Conservation (phyloP, 305 asterid species). For the Stenogyne calaminthoides region DNA sequence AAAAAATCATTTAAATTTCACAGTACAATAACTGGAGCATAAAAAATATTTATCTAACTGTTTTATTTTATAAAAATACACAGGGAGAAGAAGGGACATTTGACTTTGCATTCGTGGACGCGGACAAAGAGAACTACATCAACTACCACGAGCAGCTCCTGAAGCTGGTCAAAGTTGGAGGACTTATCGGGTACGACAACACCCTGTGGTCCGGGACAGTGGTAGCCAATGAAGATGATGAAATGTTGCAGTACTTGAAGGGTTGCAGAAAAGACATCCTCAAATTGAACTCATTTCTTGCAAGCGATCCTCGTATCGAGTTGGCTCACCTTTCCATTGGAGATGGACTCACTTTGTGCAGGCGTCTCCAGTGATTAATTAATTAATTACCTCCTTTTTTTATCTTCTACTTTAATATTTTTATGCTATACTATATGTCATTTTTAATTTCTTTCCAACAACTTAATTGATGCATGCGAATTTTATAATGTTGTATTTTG, state of each 20-base stretch:
- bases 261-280: constrained; percentile 29
- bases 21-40: no score
- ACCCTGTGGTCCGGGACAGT: constrained; percentile 62
- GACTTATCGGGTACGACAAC: constrained; percentile 61
- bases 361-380: constrained; percentile 37
- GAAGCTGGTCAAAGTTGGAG: constrained; percentile 54
- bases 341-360: constrained; percentile 66
- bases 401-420: neutral
- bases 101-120: constrained; percentile 66
- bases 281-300: constrained; percentile 47
- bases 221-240: constrained; percentile 35
- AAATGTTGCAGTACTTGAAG: constrained; percentile 38
- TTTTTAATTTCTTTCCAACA: neutral
- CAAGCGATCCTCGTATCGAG: constrained; percentile 54
- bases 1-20: no score
- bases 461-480: neutral
- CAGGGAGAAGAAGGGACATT: constrained; percentile 57
- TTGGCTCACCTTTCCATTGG: constrained; percentile 55
- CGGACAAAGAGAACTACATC: constrained; percentile 57
- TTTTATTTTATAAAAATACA: neutral
- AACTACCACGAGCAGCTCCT: constrained; percentile 53
- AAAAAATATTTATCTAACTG: no score
- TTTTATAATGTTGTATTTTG: neutral
- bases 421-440: neutral
- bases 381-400: no score